phyloP scores from a whole-genome alignment of 495 filamentous ascomycete genomes.

The Coniosporium apollinis region DNA sequence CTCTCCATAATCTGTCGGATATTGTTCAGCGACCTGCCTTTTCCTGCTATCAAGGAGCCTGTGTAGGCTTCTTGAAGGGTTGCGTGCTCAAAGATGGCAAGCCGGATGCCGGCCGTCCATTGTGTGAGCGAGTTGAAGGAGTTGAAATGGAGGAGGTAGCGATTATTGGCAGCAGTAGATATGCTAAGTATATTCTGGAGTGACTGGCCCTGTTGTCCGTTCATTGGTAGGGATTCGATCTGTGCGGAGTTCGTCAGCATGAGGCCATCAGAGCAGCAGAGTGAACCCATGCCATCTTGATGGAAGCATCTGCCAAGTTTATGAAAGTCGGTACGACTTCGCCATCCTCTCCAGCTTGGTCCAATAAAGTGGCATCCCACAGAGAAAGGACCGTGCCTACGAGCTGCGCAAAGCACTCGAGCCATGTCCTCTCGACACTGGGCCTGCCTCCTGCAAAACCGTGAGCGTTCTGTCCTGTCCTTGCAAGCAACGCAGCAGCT shows the following conservation, averaged over 20 bases:
- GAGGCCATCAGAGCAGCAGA: not conserved
- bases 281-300: constrained; percentile 71
- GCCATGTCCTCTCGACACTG: constrained; percentile 75
- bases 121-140: constrained; percentile 83
- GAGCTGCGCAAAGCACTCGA: constrained; percentile 92
- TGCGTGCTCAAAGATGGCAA: constrained; percentile 88
- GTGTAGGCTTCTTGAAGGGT: constrained; percentile 94
- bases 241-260: constrained; percentile 21
- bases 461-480: constrained; percentile 12
- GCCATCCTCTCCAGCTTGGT: constrained; percentile 64
- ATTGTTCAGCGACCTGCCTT: constrained; percentile 73
- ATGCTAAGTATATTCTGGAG: constrained; percentile 90
- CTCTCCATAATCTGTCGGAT: constrained; percentile 76
- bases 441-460: constrained; percentile 57
- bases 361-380: constrained; percentile 89
- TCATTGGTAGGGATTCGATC: constrained; percentile 84
- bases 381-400: constrained; percentile 88
- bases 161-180: constrained; percentile 86
- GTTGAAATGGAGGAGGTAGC: constrained; percentile 90
- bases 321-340: constrained; percentile 90
- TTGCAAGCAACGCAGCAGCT: constrained; percentile 17
- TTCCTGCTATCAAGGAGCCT: constrained; percentile 85
- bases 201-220: constrained; percentile 51
- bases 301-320: constrained; percentile 90
- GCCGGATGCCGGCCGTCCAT: constrained; percentile 88